These are phyloP conservation scores for Gliomastix tumulicola DNA, from an alignment of 2,329 filamentous ascomycete species.

Conservation along the genomic window DNA sequence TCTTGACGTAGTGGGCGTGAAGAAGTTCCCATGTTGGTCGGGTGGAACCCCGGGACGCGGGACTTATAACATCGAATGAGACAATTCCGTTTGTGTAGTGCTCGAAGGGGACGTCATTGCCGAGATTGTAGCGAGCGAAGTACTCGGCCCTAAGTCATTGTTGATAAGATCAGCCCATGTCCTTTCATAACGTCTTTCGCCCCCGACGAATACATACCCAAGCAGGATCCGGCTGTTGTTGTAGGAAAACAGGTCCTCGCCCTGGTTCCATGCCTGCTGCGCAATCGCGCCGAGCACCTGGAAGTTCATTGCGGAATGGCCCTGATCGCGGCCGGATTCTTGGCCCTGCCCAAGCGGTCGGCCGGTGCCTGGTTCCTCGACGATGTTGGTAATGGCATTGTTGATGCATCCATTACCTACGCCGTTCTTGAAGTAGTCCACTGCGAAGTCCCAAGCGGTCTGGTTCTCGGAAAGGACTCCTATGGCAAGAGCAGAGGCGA, in stretches of 20 bases:
- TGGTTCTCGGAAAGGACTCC: conserved; percentile 32
- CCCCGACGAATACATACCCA: conserved; percentile 18
- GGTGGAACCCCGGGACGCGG: conserved; percentile 18
- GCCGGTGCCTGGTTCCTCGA: conserved; percentile 15
- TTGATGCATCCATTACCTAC: conserved; percentile 27
- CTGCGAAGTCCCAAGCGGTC: conserved; percentile 27
- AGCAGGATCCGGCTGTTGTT: conserved; percentile 22
- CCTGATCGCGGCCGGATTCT: conserved; percentile 27
- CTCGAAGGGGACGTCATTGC: conserved; percentile 31
- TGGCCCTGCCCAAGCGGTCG: conserved; percentile 14
- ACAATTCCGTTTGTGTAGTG: conserved; percentile 27
- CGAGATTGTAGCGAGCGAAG: conserved; percentile 31
- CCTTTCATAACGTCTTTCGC: too few relatives aligned
- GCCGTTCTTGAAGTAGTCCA: conserved; percentile 31
- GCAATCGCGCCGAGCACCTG: conserved; percentile 28
- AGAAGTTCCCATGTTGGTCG: conserved; percentile 30
- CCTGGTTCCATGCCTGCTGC: conserved; percentile 33
- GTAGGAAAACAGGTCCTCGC: conserved; percentile 25
- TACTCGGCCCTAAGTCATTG: conserved; percentile 29
- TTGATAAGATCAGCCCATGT: too few relatives aligned
- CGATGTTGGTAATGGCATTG: conserved; percentile 20
- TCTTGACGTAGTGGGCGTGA: conserved; percentile 26
- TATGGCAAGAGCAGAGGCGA: conserved; percentile 30
- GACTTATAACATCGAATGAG: conserved; percentile 22
- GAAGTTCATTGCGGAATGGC: conserved; percentile 32